phyloP scores from a whole-genome alignment of 352 stramenopile genomes.

The Phytophthora pisi region DNA sequence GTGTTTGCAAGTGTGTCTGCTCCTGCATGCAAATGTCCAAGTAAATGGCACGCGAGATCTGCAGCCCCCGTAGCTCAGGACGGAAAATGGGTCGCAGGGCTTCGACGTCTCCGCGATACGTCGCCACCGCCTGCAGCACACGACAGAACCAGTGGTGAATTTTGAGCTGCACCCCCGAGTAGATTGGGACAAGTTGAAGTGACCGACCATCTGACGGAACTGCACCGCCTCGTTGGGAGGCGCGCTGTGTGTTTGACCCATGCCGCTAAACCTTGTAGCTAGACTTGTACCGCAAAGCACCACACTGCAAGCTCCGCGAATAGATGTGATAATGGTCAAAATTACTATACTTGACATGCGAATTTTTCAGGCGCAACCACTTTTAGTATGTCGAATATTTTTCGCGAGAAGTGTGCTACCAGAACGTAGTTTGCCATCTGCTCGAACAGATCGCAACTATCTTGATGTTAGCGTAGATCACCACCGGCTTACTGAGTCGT shows the following conservation, averaged over 20 bases:
- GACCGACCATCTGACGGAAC: slow-evolving; percentile 63
- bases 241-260: slow-evolving; percentile 71
- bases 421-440: no score
- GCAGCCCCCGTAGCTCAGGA: slow-evolving; percentile 50
- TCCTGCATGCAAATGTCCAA: slow-evolving; percentile 77
- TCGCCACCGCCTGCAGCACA: slow-evolving; percentile 41
- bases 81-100: slow-evolving; percentile 49
- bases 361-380: no score
- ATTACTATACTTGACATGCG: no score
- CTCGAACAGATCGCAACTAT: no score
- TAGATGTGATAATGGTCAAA: neutral
- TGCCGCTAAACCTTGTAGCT: slow-evolving; percentile 2
- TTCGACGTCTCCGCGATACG: slow-evolving; percentile 57
- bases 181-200: neutral
- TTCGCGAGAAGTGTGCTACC: no score
- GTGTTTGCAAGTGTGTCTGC: slow-evolving; percentile 52
- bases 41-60: slow-evolving; percentile 81
- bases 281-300: neutral
- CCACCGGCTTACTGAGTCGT: no score
- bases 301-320: neutral
- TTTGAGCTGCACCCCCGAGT: neutral
- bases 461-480: no score
- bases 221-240: slow-evolving; percentile 51
- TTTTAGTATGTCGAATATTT: no score
- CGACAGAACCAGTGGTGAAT: neutral